Evolutionary conservation across 163 green algal species (phyloP).

Genomic region (Chlorella variabilis): DNA sequence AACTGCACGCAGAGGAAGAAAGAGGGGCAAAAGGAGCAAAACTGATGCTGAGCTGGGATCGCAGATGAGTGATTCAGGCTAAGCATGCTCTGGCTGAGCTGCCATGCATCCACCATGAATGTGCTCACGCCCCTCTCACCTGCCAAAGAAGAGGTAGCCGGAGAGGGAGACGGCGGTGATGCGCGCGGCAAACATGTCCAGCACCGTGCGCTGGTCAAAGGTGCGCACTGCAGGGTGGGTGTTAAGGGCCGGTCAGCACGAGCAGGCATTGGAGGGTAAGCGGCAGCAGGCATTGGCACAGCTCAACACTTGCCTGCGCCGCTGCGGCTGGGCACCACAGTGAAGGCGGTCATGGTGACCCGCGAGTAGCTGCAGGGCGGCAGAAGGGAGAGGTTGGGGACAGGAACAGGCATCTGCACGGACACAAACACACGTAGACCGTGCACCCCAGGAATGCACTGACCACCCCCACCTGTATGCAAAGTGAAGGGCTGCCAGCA

Average conservation of each 20-base stretch:
- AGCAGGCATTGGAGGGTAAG: no score
- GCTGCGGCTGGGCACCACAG: slow-evolving; percentile 45
- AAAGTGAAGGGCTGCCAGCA: slow-evolving; percentile 68
- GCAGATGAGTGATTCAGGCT: no score
- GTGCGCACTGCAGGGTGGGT: slow-evolving; percentile 43
- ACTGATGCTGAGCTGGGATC: no score
- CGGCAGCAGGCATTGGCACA: no score
- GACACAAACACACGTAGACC: no score
- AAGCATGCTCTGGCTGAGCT: no score
- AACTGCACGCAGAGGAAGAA: slow-evolving; percentile 50
- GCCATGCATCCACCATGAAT: background rate
- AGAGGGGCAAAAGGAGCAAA: background rate
- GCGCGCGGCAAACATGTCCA: slow-evolving; percentile 65
- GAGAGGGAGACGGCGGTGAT: slow-evolving; percentile 64
- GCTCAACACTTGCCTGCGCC: slow-evolving; percentile 33
- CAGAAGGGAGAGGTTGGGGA: no score
- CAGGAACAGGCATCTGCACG: no score
- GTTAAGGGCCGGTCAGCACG: background rate
- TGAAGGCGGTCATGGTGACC: slow-evolving; percentile 53
- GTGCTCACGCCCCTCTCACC: background rate
- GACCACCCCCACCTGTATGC: slow-evolving; percentile 34
- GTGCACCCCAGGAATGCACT: no score
- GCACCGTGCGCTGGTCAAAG: slow-evolving; percentile 56
- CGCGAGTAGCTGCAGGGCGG: slow-evolving; percentile 61
- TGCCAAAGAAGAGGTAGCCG: slow-evolving; percentile 89